phyloP scores from a whole-genome alignment of 2,329 filamentous ascomycete species.

The Aspergillus sojae region DNA sequence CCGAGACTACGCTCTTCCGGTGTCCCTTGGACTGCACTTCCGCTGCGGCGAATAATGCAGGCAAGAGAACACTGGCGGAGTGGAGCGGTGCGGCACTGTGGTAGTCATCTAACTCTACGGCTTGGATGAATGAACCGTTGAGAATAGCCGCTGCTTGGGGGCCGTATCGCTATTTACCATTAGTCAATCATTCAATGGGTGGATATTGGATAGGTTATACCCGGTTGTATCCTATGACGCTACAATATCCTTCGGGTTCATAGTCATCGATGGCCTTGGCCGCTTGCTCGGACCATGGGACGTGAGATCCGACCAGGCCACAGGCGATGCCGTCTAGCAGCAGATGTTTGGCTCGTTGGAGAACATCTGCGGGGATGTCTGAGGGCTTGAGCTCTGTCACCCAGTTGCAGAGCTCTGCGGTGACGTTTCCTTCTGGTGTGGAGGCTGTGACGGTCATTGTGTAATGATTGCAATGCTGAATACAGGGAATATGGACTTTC shows the following conservation, averaged over 20 bases:
- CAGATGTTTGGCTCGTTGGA: conserved; percentile 42
- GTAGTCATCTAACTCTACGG: conserved; percentile 49
- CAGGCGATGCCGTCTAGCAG: conserved; percentile 49
- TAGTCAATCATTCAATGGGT: accelerated
- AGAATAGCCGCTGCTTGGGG: conserved; percentile 45
- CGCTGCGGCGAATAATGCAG: conserved; percentile 43
- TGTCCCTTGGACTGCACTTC: background rate
- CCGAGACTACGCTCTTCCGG: conserved; percentile 18
- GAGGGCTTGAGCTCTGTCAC: background rate
- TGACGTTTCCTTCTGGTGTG: background rate
- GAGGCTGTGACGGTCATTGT: background rate
- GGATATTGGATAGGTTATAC: background rate
- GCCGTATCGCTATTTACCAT: conserved; percentile 4
- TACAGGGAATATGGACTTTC: background rate
- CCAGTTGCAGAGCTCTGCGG: background rate
- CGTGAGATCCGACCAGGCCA: conserved; percentile 42
- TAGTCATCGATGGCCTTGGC: conserved; percentile 33
- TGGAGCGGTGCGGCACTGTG: conserved; percentile 47
- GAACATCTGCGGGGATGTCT: background rate
- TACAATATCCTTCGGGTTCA: conserved; percentile 33
- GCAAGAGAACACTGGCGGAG: conserved; percentile 41
- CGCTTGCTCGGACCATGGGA: conserved; percentile 46
- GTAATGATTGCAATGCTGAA: background rate
- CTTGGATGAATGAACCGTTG: conserved; percentile 50
- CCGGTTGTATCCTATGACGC: conserved; percentile 19